Conservation (phyloP, 352 stramenopile genomes). For the Saprolegnia diclina region DNA sequence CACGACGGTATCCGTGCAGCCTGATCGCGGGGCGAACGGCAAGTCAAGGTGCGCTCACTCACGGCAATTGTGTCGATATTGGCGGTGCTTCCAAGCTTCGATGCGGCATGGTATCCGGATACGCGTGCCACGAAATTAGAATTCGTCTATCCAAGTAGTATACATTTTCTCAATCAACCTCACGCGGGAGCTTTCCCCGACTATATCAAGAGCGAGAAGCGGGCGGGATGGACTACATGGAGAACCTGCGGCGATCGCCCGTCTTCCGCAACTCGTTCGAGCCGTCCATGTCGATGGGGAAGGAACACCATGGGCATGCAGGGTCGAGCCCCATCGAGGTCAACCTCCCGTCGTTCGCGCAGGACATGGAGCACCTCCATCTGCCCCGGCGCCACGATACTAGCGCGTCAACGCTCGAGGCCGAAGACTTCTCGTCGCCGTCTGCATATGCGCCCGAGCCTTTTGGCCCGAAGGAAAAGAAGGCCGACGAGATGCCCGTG, state of each 20-base stretch:
- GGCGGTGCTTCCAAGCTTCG: neutral
- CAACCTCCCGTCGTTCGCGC: neutral
- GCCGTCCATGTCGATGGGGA: constrained; percentile 1
- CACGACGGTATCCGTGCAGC: too few species aligned
- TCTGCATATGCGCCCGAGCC: neutral
- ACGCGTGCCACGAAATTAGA: neutral
- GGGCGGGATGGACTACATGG: constrained; percentile 18
- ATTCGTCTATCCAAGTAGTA: constrained; percentile 2
- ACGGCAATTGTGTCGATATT: neutral
- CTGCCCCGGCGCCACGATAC: neutral
- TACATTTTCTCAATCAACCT: neutral
- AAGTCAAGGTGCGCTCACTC: neutral
- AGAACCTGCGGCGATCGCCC: constrained; percentile 24
- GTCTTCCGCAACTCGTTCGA: constrained; percentile 26
- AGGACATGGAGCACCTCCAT: constrained; percentile 18
- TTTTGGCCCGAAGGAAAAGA: constrained; percentile 7
- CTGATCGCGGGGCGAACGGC: neutral
- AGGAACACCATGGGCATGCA: neutral
- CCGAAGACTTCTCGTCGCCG: neutral
- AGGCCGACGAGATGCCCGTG: constrained; percentile 14
- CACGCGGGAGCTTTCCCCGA: neutral
- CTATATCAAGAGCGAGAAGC: neutral
- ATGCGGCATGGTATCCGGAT: neutral
- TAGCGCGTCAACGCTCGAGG: constrained; percentile 1
- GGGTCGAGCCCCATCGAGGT: neutral